Evolutionary conservation across 2,329 filamentous ascomycete species (phyloP).

Genomic region (Colletotrichum lentis): DNA sequence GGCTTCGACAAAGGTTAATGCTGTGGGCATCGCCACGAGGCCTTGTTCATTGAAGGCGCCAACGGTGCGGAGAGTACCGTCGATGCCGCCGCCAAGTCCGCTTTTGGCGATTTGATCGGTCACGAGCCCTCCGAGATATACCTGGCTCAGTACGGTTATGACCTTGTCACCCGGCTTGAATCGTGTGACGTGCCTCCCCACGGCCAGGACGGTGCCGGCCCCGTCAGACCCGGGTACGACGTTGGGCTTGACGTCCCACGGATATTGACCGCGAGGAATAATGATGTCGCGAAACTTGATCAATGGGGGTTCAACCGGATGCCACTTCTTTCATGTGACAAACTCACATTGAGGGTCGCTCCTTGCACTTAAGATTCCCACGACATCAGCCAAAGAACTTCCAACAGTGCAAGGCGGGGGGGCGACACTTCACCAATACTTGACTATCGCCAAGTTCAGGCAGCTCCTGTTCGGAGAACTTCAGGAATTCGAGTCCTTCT

Average conservation of each 20-base stretch:
- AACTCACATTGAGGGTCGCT: conserved; percentile 24
- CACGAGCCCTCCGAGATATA: conserved; percentile 50
- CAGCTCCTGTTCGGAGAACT: conserved; percentile 10
- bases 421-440: conserved; percentile 32
- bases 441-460: conserved; percentile 29
- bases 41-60: conserved; percentile 57
- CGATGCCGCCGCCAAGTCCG: conserved; percentile 42
- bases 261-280: conserved; percentile 46
- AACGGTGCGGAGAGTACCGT: conserved; percentile 46
- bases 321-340: too few species aligned
- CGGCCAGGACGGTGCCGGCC: conserved; percentile 58
- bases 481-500: conserved; percentile 18
- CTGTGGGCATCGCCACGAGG: conserved; percentile 65
- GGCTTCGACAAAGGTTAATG: conserved; percentile 63
- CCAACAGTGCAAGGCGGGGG: conserved; percentile 57
- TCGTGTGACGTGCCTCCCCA: conserved; percentile 57
- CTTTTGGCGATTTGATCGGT: conserved; percentile 50
- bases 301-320: conserved; percentile 15
- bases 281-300: conserved; percentile 28
- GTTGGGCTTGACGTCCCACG: conserved; percentile 39
- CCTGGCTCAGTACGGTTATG: conserved; percentile 44
- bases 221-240: conserved; percentile 56
- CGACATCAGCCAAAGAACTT: conserved; percentile 55
- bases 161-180: conserved; percentile 63
- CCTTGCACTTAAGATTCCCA: conserved; percentile 39